Evolutionary conservation across 352 stramenopile species (phyloP).

Genomic region (Sclerospora graminicola): DNA sequence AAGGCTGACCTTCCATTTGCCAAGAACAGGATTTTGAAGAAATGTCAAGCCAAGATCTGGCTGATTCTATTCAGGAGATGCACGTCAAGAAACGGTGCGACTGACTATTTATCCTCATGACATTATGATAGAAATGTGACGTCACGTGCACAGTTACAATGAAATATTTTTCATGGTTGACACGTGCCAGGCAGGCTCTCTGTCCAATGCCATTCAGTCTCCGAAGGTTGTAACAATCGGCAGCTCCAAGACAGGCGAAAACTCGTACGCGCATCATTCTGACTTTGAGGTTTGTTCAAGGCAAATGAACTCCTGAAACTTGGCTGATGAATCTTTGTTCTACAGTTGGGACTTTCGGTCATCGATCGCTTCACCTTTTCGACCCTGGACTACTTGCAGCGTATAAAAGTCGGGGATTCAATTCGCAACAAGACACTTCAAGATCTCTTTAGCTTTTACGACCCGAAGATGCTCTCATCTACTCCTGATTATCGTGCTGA

Average conservation of each 20-base stretch:
- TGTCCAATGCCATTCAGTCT: conserved; percentile 77
- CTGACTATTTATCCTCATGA: background rate
- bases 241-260: conserved; percentile 87
- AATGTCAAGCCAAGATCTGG: conserved; percentile 91
- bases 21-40: conserved; percentile 89
- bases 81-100: conserved; percentile 79
- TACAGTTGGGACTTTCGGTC: conserved; percentile 68
- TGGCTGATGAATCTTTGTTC: background rate
- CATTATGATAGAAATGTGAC: background rate
- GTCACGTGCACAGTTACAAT: conserved; percentile 61
- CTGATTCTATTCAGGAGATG: conserved; percentile 91
- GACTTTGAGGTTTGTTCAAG: conserved; percentile 48
- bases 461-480: conserved; percentile 75
- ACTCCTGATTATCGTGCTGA: conserved; percentile 71
- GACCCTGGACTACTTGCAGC: conserved; percentile 82
- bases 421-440: conserved; percentile 51
- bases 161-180: conserved; percentile 97
- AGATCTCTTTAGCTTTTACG: conserved; percentile 77
- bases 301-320: background rate
- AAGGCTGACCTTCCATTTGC: conserved; percentile 2
- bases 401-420: conserved; percentile 68
- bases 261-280: conserved; percentile 91
- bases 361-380: conserved; percentile 88
- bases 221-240: conserved; percentile 91
- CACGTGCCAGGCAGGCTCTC: conserved; percentile 93